Evolutionary conservation across 169 alveolate genomes (phyloP).

Genomic region (Plasmodium berghei): DNA sequence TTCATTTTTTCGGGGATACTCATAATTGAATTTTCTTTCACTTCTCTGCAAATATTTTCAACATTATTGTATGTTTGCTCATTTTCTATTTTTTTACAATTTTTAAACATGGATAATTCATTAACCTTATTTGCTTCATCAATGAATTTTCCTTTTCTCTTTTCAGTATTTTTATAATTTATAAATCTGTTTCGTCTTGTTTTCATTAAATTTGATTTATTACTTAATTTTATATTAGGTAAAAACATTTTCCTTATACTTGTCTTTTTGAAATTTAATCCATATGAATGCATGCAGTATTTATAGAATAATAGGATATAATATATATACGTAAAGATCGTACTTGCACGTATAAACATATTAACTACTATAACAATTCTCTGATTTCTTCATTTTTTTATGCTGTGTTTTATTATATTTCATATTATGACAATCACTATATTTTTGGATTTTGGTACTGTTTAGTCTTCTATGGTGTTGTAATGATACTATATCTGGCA

Average conservation of each 20-base stretch:
- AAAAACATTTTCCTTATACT: slow-evolving; percentile 1
- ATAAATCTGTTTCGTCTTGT: not conserved
- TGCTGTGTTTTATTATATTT: slow-evolving; percentile 3
- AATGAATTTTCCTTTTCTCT: too few species aligned
- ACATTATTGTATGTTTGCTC: not conserved
- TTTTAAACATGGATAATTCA: too few species aligned
- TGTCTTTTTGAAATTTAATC: slow-evolving; percentile 2
- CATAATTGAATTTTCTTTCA: not conserved
- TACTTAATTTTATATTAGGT: not conserved
- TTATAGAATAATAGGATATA: slow-evolving; percentile 25
- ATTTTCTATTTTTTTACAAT: too few species aligned
- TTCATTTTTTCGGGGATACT: not conserved
- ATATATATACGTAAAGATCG: slow-evolving; percentile 27
- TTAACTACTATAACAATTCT: slow-evolving; percentile 16
- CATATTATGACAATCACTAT: not conserved
- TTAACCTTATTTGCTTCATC: too few species aligned
- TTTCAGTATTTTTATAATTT: not conserved
- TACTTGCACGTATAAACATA: slow-evolving; percentile 55
- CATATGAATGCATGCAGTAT: slow-evolving; percentile 15
- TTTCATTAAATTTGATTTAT: not conserved
- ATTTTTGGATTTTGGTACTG: too few species aligned
- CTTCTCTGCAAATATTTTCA: not conserved
- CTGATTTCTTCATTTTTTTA: slow-evolving; percentile 23
- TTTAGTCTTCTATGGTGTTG: too few species aligned
- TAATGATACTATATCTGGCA: too few species aligned